Conservation (phyloP, 768 basidiomycete species). For the Tricholoma sp. region DNA sequence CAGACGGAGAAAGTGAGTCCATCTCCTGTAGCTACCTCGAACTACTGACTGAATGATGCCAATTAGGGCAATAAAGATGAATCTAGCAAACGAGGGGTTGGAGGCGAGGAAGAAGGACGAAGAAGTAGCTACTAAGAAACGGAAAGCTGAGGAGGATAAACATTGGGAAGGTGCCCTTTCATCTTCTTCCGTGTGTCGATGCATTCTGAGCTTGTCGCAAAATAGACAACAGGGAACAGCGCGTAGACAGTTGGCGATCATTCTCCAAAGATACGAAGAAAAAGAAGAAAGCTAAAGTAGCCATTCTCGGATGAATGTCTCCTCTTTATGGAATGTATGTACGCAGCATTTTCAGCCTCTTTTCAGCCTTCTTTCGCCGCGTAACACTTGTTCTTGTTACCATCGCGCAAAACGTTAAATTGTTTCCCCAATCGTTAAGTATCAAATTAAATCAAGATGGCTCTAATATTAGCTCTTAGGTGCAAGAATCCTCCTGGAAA, state of each 20-base stretch:
- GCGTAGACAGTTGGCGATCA: slow-evolving; percentile 80
- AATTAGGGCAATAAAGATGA: slow-evolving; percentile 82
- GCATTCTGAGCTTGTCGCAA: neutral
- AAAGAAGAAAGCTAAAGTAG: slow-evolving; percentile 75
- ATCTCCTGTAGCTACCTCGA: neutral
- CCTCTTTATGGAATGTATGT: slow-evolving; percentile 15
- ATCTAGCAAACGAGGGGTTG: slow-evolving; percentile 84
- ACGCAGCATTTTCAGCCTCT: slow-evolving; percentile 13
- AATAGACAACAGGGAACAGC: slow-evolving; percentile 63
- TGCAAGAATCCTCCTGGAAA: neutral
- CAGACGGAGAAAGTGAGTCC: slow-evolving; percentile 69
- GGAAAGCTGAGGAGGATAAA: slow-evolving; percentile 86
- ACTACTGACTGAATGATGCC: slow-evolving; percentile 2
- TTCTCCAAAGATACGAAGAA: slow-evolving; percentile 68
- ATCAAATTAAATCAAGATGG: neutral
- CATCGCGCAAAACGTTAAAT: slow-evolving; percentile 4
- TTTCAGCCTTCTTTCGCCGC: slow-evolving; percentile 10
- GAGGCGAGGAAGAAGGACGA: slow-evolving; percentile 94
- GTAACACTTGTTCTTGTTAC: slow-evolving; percentile 12
- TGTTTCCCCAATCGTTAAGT: slow-evolving; percentile 12
- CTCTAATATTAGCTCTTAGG: neutral
- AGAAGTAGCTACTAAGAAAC: slow-evolving; percentile 68
- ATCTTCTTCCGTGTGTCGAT: neutral
- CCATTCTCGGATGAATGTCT: slow-evolving; percentile 54
- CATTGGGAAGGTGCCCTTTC: slow-evolving; percentile 73